Conservation (phyloP, 768 basidiomycete genomes). For the Saitozyma sp. region DNA sequence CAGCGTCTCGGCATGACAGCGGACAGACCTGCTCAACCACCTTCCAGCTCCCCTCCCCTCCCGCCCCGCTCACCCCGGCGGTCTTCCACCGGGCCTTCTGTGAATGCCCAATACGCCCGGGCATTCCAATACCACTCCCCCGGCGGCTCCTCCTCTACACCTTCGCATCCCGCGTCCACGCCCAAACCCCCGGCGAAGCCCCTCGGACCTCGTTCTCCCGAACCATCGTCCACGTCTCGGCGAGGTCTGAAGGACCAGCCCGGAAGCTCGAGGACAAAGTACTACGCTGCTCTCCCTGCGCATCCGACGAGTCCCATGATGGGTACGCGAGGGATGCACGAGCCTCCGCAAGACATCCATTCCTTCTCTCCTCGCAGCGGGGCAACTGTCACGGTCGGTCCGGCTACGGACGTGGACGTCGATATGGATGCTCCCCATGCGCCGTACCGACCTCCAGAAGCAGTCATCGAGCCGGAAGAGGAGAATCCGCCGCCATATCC, state of each 20-base stretch:
- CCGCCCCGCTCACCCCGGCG: conserved; percentile 4
- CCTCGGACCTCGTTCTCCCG: conserved; percentile 10
- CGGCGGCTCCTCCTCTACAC: too few relatives aligned
- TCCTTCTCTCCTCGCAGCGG: too few relatives aligned
- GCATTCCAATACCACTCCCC: too few relatives aligned
- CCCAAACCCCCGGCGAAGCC: conserved; percentile 3
- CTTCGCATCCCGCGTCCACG: not conserved
- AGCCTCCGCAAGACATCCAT: too few relatives aligned
- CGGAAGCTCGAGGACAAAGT: conserved; percentile 9
- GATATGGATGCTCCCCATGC: conserved; percentile 32
- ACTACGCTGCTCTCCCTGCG: not conserved
- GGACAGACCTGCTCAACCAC: conserved; percentile 15
- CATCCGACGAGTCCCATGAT: too few relatives aligned
- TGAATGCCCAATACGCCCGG: too few relatives aligned
- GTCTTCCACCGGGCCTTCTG: conserved; percentile 2
- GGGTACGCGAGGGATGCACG: too few relatives aligned
- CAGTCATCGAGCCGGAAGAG: conserved; percentile 38
- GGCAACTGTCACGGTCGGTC: too few relatives aligned
- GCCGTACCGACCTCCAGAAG: conserved; percentile 41
- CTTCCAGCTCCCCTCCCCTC: conserved; percentile 9
- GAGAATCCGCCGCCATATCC: conserved; percentile 38
- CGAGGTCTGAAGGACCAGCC: conserved; percentile 6
- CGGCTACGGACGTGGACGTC: not conserved
- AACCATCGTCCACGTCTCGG: conserved; percentile 2
- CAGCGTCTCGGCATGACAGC: conserved; percentile 20